Conservation (phyloP, 352 stramenopile species). For the Phytophthora pisi region DNA sequence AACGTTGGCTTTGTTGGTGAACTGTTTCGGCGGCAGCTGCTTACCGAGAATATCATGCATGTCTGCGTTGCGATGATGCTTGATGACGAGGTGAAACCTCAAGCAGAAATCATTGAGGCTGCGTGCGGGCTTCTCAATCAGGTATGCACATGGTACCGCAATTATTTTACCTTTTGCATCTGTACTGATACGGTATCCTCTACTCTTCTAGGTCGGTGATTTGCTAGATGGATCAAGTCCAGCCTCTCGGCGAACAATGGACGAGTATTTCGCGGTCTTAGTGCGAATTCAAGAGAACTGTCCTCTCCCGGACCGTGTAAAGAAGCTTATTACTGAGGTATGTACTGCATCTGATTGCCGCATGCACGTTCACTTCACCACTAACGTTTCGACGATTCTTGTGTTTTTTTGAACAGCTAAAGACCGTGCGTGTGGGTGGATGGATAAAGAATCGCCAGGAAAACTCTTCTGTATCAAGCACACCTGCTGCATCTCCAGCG, state of each 20-base stretch:
- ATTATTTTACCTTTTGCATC: background rate
- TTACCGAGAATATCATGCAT: constrained; percentile 88
- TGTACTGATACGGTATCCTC: background rate
- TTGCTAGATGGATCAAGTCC: constrained; percentile 81
- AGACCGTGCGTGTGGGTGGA: constrained; percentile 45
- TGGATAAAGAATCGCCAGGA: constrained; percentile 66
- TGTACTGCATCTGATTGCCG: constrained; percentile 4
- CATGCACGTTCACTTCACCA: background rate
- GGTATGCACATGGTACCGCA: constrained; percentile 31
- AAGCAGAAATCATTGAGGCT: constrained; percentile 69
- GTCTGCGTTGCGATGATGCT: constrained; percentile 88
- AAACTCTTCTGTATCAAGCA: constrained; percentile 25
- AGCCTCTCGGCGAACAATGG: constrained; percentile 81
- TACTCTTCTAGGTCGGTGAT: constrained; percentile 62
- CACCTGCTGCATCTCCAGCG: constrained; percentile 28
- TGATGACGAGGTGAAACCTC: constrained; percentile 68
- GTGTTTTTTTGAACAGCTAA: constrained; percentile 34
- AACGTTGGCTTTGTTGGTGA: constrained; percentile 80
- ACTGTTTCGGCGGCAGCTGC: constrained; percentile 76
- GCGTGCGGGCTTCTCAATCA: constrained; percentile 66
- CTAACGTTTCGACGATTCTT: constrained; percentile 13
- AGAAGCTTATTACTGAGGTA: constrained; percentile 62
- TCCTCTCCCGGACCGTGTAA: constrained; percentile 37
- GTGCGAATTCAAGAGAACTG: constrained; percentile 55
- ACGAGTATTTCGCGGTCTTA: constrained; percentile 83